A percentile compares a stretch with the other conserved stretches of the same genome.
These are phyloP conservation scores for Passiflora organensis DNA, from an alignment of 345 rosid genomes.

Conservation along the genomic window DNA sequence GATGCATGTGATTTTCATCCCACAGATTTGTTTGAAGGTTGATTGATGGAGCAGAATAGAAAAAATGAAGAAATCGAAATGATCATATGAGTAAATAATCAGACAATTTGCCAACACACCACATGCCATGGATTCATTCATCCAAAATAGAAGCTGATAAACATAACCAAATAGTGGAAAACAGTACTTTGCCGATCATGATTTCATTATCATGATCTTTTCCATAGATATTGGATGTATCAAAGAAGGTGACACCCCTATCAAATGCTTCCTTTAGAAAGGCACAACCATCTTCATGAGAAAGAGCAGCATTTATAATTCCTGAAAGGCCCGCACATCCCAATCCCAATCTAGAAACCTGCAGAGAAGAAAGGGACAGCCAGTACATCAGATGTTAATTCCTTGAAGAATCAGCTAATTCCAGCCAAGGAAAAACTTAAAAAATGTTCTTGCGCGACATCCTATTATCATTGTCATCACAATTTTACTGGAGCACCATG, in stretches of 20 bases:
- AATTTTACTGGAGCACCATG: no score
- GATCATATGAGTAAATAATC: no score
- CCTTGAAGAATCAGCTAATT: neutral
- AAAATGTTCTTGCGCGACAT: no score
- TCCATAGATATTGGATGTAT: conserved; percentile 38
- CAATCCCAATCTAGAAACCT: conserved; percentile 46
- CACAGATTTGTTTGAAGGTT: no score
- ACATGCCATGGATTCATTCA: neutral
- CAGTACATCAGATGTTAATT: neutral
- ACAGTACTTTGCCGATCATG: conserved; percentile 42
- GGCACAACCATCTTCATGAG: conserved; percentile 44
- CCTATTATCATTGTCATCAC: no score
- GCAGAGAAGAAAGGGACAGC: neutral
- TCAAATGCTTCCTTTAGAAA: conserved; percentile 32
- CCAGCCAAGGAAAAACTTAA: neutral
- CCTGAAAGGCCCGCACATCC: conserved; percentile 53
- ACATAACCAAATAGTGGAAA: neutral
- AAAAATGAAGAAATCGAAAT: no score
- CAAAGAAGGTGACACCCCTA: conserved; percentile 47
- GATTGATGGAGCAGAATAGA: no score
- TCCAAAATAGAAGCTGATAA: neutral
- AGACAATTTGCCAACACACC: no score
- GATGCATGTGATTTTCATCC: no score
- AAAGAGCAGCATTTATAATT: conserved; percentile 29
- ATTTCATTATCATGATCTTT: conserved; percentile 36